phyloP scores from a whole-genome alignment of 2,329 filamentous ascomycete species.

The Sporothrix brunneoviolacea region DNA sequence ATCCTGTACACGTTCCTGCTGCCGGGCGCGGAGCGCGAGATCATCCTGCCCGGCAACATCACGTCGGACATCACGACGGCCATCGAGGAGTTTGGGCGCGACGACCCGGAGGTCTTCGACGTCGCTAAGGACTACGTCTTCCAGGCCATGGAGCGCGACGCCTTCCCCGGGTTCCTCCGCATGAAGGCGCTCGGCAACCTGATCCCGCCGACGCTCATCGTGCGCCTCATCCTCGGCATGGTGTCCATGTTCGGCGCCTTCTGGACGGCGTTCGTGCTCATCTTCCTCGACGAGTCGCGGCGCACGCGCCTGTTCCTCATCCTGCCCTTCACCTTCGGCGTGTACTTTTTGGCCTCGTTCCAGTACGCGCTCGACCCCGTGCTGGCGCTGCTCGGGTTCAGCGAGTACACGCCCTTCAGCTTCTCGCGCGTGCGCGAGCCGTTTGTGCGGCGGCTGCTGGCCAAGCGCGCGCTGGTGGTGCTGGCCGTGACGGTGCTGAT shows the following conservation, averaged over 20 bases:
- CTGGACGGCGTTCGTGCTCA: slow-evolving; percentile 89
- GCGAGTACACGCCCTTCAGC: slow-evolving; percentile 94
- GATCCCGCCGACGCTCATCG: slow-evolving; percentile 81
- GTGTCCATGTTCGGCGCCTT: slow-evolving; percentile 84
- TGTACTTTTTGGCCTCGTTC: slow-evolving; percentile 84
- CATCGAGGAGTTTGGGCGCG: slow-evolving; percentile 85
- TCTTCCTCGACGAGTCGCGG: slow-evolving; percentile 76
- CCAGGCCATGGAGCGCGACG: slow-evolving; percentile 98
- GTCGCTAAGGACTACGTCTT: slow-evolving; percentile 98
- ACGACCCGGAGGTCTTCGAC: slow-evolving; percentile 96
- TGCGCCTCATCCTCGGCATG: slow-evolving; percentile 78
- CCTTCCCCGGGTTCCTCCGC: slow-evolving; percentile 93
- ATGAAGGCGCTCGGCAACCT: slow-evolving; percentile 95
- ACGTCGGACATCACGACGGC: slow-evolving; percentile 76
- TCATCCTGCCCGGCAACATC: slow-evolving; percentile 83
- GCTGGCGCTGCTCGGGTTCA: slow-evolving; percentile 79
- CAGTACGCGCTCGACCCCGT: slow-evolving; percentile 94
- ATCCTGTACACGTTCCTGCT: slow-evolving; percentile 97
- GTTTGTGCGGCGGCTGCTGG: slow-evolving; percentile 79
- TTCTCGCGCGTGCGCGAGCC: slow-evolving; percentile 85
- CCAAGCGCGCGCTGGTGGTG: slow-evolving; percentile 76
- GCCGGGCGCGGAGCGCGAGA: slow-evolving; percentile 92
- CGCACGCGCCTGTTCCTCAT: slow-evolving; percentile 59
- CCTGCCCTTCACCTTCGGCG: slow-evolving; percentile 82
- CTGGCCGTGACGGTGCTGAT: slow-evolving; percentile 67